Base-by-base conservation (phyloP, 2,329 filamentous ascomycete species). In the Fusarium protoensiforme region DNA sequence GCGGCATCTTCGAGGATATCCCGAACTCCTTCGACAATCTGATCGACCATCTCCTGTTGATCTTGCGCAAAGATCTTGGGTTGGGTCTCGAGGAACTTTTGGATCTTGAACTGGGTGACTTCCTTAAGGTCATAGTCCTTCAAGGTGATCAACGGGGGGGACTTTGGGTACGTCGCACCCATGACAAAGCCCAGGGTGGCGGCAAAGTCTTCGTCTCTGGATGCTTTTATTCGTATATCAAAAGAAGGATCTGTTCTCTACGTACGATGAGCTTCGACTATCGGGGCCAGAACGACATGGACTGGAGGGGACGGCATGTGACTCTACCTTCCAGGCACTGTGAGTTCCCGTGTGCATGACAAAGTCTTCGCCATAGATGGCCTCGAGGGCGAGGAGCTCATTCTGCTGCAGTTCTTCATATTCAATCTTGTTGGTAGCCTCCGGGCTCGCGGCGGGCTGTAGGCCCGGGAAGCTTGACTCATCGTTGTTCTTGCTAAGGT, bases 301-400 rank as follows among this genome's bases (percentile, higher is more conserved):
- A 39, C 39, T 24, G 5, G 54, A 83, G 36, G 39, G 64, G 39
- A 54, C 33, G 43, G 58, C 39, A 51, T 61, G 65, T 59, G 68
- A 67, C 38, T 73, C 79, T 87, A 94, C 93, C 87, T 97, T 95
- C 96, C 96, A 98, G 43, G 95, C 95, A 75, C 90, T 88, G 68
- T 91, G 90, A 67, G 89, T 89, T 59, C 89, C 89, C 78, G 92
- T 90, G 77, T 94, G 89, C 80, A 92, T 91, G 76, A 92, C 87
- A 79, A 94, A 98, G 79, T 98, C 95, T 68, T 97, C 94, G 75
- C 92, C 92, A 80, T 96, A 98, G 58, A 98, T 97, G 46, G 96
- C 93, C 78, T 93, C 89, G 67, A 98, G 87, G 51, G 92, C 96
- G 80, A 96, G 90, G 65, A 97, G 87, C 84, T 98, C 96, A 80